phyloP scores from a whole-genome alignment of 2,329 filamentous ascomycete species.

The Coniochaeta sp. region DNA sequence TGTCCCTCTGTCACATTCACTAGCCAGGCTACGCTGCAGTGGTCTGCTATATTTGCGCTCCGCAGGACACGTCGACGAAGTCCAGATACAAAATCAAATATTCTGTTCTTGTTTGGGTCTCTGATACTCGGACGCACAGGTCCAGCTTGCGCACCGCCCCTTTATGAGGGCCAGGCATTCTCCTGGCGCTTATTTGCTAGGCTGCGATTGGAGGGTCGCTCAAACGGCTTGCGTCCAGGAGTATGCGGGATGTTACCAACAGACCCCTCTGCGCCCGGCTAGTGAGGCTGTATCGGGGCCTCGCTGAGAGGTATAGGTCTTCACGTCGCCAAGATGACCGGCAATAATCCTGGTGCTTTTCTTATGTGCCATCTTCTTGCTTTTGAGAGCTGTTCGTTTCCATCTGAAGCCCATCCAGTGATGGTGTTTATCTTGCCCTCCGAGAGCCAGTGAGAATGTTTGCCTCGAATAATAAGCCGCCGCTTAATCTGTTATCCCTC shows the following conservation, averaged over 20 bases:
- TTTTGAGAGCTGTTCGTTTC: background rate
- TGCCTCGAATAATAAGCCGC: background rate
- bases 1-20: background rate
- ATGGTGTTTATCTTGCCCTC: too few relatives aligned
- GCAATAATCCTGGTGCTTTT: background rate
- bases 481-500: constrained; percentile 14
- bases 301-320: background rate
- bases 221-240: background rate
- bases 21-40: background rate
- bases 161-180: constrained; percentile 1
- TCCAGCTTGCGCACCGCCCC: background rate
- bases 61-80: background rate
- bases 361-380: background rate
- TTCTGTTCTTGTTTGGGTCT: background rate
- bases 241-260: background rate
- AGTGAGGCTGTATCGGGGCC: background rate
- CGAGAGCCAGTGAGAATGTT: background rate
- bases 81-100: background rate
- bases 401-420: too few relatives aligned
- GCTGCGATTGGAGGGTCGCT: constrained; percentile 8
- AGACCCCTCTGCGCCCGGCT: background rate
- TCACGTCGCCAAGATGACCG: background rate
- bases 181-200: constrained; percentile 5
- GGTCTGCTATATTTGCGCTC: background rate
- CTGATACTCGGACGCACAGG: background rate